Percentiles rank a stretch among this genome's conserved stretches.
phyloP scores from a whole-genome alignment of 306 rosid species.

The Amphicarpaea edgeworthii region DNA sequence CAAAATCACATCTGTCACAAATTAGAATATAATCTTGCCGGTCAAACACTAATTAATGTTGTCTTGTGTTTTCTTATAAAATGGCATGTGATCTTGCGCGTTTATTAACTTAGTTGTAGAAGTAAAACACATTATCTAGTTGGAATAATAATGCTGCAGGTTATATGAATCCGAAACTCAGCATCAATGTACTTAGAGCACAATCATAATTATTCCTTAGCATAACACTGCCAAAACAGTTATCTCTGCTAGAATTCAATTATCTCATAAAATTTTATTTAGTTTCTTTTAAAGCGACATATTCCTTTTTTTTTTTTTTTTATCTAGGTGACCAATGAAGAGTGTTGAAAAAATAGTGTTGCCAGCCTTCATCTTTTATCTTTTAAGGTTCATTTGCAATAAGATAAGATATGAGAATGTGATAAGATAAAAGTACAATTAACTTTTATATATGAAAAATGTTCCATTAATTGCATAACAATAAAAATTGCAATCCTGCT shows the following conservation, averaged over 20 bases:
- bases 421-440: too few relatives aligned
- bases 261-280: too few relatives aligned
- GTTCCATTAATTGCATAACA: too few relatives aligned
- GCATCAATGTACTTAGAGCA: neutral
- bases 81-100: conserved; percentile 1
- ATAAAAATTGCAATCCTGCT: too few relatives aligned
- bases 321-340: too few relatives aligned
- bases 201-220: neutral
- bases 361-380: too few relatives aligned
- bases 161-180: neutral
- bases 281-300: too few relatives aligned
- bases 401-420: too few relatives aligned
- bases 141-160: neutral
- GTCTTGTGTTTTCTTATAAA: conserved; percentile 26
- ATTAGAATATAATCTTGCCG: conserved; percentile 22
- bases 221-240: neutral
- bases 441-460: too few relatives aligned
- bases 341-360: too few relatives aligned
- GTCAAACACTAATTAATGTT: conserved; percentile 47
- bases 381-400: too few relatives aligned
- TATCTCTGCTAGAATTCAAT: neutral
- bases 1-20: conserved; percentile 30
- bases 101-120: conserved; percentile 1
- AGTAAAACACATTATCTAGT: conserved; percentile 26
- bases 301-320: too few relatives aligned